Conservation (phyloP, 2,329 filamentous ascomycete species). For the Ascochyta viciae-villosae region DNA sequence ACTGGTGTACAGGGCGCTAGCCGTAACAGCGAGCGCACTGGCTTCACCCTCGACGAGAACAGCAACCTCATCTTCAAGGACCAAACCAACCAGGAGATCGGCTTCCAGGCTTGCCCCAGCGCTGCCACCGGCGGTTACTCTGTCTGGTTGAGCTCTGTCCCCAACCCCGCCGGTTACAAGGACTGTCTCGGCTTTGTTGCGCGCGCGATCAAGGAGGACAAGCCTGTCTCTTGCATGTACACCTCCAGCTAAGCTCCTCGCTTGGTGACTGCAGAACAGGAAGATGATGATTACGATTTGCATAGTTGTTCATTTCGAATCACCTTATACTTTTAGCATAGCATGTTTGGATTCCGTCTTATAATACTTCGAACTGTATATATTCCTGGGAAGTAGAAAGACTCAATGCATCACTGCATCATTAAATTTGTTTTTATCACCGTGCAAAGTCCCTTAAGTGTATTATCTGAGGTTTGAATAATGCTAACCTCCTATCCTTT, state of each 20-base stretch:
- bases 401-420: not conserved
- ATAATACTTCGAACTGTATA: constrained; percentile 7
- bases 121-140: constrained; percentile 50
- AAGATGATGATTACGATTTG: not conserved
- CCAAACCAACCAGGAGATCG: constrained; percentile 35
- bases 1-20: constrained; percentile 53
- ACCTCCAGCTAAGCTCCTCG: constrained; percentile 4
- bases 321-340: constrained; percentile 2
- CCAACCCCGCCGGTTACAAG: constrained; percentile 37
- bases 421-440: not conserved
- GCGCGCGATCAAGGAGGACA: constrained; percentile 27
- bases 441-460: too few relatives aligned
- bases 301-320: not conserved
- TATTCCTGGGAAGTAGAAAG: constrained; percentile 2
- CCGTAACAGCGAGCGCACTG: constrained; percentile 55
- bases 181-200: constrained; percentile 46
- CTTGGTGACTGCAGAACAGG: not conserved
- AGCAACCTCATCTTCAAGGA: constrained; percentile 56
- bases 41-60: constrained; percentile 56
- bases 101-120: constrained; percentile 63
- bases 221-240: constrained; percentile 32
- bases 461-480: too few relatives aligned
- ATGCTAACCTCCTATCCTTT: too few relatives aligned
- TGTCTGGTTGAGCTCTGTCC: constrained; percentile 32
- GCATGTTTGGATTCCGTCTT: not conserved